Conservation (phyloP, 1,284 basidiomycete species). For the Thelephora terrestris region DNA sequence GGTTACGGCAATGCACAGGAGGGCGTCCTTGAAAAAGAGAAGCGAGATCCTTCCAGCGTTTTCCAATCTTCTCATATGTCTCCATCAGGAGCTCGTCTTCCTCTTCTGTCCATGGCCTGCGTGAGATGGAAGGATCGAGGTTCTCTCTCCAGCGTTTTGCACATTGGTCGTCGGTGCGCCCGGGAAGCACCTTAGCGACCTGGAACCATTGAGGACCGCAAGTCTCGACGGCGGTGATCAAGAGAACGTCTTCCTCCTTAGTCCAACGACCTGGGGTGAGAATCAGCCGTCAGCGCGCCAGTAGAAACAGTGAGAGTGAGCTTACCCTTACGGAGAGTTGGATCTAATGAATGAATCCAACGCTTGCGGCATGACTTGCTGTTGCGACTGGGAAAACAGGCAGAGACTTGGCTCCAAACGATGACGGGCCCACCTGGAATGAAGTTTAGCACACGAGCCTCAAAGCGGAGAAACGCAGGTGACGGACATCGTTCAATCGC, state of each 20-base stretch:
- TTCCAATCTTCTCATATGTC: background rate
- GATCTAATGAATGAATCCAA: conserved; percentile 2
- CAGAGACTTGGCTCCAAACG: conserved; percentile 1
- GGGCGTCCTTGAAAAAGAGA: background rate
- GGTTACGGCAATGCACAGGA: conserved; percentile 1
- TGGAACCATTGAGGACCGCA: background rate
- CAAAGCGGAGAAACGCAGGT: background rate
- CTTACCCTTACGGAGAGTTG: background rate
- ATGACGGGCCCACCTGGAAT: background rate
- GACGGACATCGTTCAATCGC: conserved; percentile 1
- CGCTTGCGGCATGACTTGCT: conserved; percentile 1
- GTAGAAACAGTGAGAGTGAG: background rate
- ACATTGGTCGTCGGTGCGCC: conserved; percentile 5
- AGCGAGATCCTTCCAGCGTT: conserved; percentile 1
- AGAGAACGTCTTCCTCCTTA: background rate
- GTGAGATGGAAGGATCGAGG: conserved; percentile 6
- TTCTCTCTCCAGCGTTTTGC: conserved; percentile 8
- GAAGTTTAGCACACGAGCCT: background rate
- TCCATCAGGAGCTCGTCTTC: conserved; percentile 2
- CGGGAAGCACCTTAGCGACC: background rate
- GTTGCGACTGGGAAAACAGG: background rate
- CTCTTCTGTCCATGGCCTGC: conserved; percentile 3
- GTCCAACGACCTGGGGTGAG: conserved; percentile 1
- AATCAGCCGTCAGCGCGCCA: background rate
- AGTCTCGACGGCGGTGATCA: background rate